These are phyloP conservation scores for Aspergillus versicolor DNA, from an alignment of 2,329 filamentous ascomycete genomes.

Conservation along the genomic window DNA sequence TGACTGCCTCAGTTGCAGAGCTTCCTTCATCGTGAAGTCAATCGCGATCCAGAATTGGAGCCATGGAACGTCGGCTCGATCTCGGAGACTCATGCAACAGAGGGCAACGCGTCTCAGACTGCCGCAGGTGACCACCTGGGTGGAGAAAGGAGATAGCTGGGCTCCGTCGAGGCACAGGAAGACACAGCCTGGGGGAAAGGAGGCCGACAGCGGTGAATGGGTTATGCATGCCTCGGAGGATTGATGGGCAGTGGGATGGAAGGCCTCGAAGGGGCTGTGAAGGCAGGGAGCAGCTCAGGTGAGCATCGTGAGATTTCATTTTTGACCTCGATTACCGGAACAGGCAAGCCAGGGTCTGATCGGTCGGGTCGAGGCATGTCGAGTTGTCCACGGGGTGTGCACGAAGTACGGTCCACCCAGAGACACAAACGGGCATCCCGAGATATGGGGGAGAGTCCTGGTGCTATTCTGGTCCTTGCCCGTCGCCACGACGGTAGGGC, in stretches of 20 bases:
- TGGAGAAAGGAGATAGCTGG: neutral
- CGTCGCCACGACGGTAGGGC: too few relatives aligned
- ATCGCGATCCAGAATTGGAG: slow-evolving; percentile 21
- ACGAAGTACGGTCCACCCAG: neutral
- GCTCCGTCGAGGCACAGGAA: neutral
- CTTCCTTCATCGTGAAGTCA: slow-evolving; percentile 28
- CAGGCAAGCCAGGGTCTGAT: slow-evolving; percentile 4
- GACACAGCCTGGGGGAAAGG: neutral
- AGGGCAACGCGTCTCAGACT: neutral
- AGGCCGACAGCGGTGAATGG: neutral
- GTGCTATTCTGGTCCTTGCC: too few relatives aligned
- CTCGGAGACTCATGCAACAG: neutral
- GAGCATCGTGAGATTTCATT: slow-evolving; percentile 8
- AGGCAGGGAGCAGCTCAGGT: slow-evolving; percentile 4
- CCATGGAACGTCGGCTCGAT: slow-evolving; percentile 22
- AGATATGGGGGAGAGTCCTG: neutral
- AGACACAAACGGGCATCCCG: neutral
- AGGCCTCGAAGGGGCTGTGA: neutral
- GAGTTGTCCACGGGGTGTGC: neutral
- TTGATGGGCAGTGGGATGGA: neutral
- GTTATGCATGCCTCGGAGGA: neutral
- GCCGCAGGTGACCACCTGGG: neutral
- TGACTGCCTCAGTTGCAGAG: slow-evolving; percentile 25
- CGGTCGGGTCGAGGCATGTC: slow-evolving; percentile 5
- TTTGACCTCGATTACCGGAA: neutral